Base-by-base conservation (phyloP, 768 basidiomycete species). In the Suillus subluteus region DNA sequence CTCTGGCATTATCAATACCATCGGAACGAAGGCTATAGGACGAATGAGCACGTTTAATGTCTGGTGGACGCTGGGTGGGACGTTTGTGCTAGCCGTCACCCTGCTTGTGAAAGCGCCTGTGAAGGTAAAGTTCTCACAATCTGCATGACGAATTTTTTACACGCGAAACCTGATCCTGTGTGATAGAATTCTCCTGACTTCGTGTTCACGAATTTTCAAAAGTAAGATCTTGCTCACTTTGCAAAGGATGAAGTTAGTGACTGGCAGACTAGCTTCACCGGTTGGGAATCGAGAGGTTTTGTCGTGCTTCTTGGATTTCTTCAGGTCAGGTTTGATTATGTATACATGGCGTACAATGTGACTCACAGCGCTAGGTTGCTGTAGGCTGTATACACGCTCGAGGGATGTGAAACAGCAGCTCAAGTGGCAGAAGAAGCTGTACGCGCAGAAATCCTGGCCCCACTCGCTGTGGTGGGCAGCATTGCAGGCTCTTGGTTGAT, bases 61-160 rank as follows among this genome's bases (percentile, higher is more conserved):
- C 30, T 88, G 86, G 86, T 87, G 86, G 87, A 88, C 86, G 15
- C 75, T 88, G 1, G 85, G 85, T 16, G 87, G 86, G 13, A 88
- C 86, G 0, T 73, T 87, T 30, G 84, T 87, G 35, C 78, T 88
- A 23, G 84, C 84, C 9, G 80, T 87, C 62, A 82, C 86, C 2
- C 73, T 87, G n/a, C 78, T 87, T 6, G 85, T 85, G 12, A 87
- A 86, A 71, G 82, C 87, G 7, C 86, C 86, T 6, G 77, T 78
- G 37, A 86, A 84, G 79, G 86, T 85, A 61, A 59, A 71, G 50
- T 11, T 38, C 15, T 32, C 7, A 37, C 82, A 26, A n/a, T 23
- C 21, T 18, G n/a, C 43, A 3, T 37, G 58, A 4, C 84, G 18
- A 30, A 8, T 3, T 59, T 55, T 54, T 9, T n/a, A n/a, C n/a